Conservation (phyloP, 208 protist genomes). For the Acanthamoeba castellanii region DNA sequence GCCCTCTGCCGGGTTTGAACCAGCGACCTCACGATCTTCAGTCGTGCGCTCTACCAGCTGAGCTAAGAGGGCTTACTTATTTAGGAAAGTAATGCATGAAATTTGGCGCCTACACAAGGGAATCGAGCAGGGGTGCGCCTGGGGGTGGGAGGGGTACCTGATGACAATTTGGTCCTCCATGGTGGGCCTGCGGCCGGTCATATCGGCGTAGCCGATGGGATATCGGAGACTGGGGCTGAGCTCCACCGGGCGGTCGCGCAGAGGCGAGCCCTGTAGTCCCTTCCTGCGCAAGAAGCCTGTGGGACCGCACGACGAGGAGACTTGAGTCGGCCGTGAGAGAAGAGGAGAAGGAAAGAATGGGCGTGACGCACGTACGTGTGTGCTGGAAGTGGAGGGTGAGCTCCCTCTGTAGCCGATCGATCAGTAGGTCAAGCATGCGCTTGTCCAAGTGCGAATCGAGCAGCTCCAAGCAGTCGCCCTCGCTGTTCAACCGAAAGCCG, state of each 20-base stretch:
- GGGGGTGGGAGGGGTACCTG: background rate
- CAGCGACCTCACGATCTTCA: too few species aligned
- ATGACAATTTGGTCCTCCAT: conserved; percentile 44
- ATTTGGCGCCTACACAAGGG: too few species aligned
- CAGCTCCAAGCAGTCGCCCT: conserved; percentile 12
- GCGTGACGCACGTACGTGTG: background rate
- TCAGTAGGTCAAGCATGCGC: background rate
- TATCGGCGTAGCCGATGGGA: conserved; percentile 38
- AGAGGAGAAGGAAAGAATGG: background rate
- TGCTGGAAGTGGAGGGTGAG: conserved; percentile 32
- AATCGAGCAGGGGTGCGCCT: background rate
- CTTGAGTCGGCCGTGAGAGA: background rate
- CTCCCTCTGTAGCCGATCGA: background rate
- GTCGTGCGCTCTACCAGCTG: too few species aligned
- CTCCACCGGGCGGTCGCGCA: conserved; percentile 29
- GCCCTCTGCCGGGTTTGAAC: too few species aligned
- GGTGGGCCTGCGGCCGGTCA: conserved; percentile 23
- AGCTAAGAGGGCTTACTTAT: background rate
- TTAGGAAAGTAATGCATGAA: too few species aligned
- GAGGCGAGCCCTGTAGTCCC: conserved; percentile 16
- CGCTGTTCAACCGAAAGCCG: background rate
- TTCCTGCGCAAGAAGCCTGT: background rate
- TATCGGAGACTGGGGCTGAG: background rate
- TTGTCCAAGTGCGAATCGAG: background rate
- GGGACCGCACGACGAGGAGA: background rate